Evolutionary conservation across 2,329 filamentous ascomycete species (phyloP).

Genomic region (Madurella fahalii): DNA sequence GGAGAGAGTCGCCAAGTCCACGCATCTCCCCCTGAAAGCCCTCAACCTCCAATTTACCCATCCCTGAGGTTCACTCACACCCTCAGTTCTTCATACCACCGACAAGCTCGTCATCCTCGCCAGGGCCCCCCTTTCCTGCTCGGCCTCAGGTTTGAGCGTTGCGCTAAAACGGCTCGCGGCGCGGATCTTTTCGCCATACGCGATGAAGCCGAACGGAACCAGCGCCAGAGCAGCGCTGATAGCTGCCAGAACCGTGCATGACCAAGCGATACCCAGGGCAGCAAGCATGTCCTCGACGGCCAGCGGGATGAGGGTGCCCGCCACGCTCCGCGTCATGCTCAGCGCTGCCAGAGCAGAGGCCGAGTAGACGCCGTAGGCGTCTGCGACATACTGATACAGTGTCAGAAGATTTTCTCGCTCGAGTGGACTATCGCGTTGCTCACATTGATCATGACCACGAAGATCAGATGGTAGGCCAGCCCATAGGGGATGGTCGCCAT

Average conservation of each 20-base stretch:
- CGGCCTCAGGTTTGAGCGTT: conserved; percentile 42
- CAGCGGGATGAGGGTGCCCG: conserved; percentile 26
- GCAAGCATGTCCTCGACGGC: conserved; percentile 27
- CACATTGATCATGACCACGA: conserved; percentile 29
- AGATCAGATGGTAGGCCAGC: conserved; percentile 28
- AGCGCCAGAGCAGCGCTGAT: conserved; percentile 42
- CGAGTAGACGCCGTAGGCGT: conserved; percentile 28
- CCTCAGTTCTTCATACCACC: conserved; percentile 9
- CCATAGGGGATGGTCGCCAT: conserved; percentile 28
- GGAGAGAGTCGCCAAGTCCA: no score
- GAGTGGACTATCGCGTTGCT: neutral
- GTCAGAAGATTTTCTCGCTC: neutral
- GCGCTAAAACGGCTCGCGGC: conserved; percentile 32
- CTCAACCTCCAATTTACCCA: neutral
- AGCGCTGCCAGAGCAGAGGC: conserved; percentile 28
- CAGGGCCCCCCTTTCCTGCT: conserved; percentile 28
- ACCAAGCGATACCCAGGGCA: conserved; percentile 31
- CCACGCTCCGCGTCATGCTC: conserved; percentile 26
- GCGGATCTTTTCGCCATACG: conserved; percentile 40
- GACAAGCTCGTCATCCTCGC: conserved; percentile 24
- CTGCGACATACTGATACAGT: conserved; percentile 20
- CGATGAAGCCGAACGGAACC: conserved; percentile 49
- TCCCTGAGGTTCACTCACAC: neutral
- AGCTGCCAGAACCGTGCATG: conserved; percentile 47
- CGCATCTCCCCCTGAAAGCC: no score